These are phyloP conservation scores for Fusarium tanahbumbuense DNA, from an alignment of 2,329 filamentous ascomycete species.

Conservation along the genomic window DNA sequence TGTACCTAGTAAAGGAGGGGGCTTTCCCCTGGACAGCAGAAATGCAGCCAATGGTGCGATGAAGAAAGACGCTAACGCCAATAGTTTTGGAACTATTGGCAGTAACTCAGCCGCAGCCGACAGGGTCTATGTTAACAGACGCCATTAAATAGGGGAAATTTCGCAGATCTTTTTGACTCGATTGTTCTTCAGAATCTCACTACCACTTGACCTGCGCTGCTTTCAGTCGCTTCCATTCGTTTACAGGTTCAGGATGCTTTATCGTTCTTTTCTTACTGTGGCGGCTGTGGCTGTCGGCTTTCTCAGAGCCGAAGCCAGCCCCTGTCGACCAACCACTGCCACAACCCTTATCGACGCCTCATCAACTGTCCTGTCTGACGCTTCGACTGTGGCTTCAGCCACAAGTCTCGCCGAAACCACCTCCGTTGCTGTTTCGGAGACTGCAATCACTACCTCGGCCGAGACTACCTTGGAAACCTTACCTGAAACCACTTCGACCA, in stretches of 20 bases:
- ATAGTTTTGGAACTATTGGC: too few relatives aligned
- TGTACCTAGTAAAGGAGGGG: too few relatives aligned
- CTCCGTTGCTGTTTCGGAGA: background rate
- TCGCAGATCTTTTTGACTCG: background rate
- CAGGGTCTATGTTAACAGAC: too few relatives aligned
- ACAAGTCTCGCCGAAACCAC: background rate
- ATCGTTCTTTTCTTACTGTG: background rate
- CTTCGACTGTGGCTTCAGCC: background rate
- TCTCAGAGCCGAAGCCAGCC: conserved; percentile 3
- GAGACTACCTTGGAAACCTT: background rate
- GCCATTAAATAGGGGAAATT: background rate
- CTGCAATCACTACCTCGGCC: background rate
- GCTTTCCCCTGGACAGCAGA: too few relatives aligned
- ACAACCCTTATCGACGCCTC: background rate
- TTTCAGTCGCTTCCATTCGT: background rate
- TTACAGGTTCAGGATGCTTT: background rate
- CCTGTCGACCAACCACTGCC: background rate
- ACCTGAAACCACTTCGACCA: background rate
- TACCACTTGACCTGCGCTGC: background rate
- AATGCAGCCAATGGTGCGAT: too few relatives aligned
- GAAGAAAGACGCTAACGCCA: too few relatives aligned
- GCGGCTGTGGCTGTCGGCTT: background rate
- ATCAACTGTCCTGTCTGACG: background rate
- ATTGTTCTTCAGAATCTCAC: too few relatives aligned
- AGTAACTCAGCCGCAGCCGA: too few relatives aligned